phyloP scores from a whole-genome alignment of 2,329 filamentous ascomycete genomes.

The Emergomyces pasteurianus region DNA sequence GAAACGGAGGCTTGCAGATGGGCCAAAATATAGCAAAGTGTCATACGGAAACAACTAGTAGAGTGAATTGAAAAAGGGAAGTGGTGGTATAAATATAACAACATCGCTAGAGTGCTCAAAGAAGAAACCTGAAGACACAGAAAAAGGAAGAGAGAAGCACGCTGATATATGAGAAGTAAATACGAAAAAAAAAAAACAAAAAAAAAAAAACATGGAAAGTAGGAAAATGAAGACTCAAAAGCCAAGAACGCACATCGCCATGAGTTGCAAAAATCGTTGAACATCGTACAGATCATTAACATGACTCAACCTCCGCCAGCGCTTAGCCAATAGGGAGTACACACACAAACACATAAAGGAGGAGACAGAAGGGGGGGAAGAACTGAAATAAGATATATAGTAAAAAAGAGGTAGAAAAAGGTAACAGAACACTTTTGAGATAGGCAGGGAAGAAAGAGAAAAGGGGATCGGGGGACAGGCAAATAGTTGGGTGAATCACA shows the following conservation, averaged over 20 bases:
- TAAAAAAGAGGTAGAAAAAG: background rate
- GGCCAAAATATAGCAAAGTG: too few species aligned
- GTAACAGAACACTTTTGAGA: background rate
- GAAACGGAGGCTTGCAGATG: too few species aligned
- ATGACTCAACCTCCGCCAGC: background rate
- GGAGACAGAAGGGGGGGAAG: background rate
- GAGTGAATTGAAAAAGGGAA: too few species aligned
- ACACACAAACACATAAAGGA: background rate
- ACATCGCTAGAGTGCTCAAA: background rate
- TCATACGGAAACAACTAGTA: too few species aligned
- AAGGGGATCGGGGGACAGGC: background rate
- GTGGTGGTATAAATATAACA: background rate
- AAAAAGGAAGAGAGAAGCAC: background rate
- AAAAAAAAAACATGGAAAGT: too few species aligned
- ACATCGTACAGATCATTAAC: constrained; percentile 12
- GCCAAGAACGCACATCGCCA: constrained; percentile 1
- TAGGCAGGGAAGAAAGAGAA: background rate
- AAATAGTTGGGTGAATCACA: background rate
- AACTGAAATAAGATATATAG: background rate
- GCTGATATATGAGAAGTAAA: background rate
- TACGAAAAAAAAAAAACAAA: background rate
- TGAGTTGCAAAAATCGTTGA: constrained; percentile 10
- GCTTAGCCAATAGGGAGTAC: background rate
- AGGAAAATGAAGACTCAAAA: background rate
- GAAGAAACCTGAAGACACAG: background rate